Evolutionary conservation across 1,139 yeast genomes (phyloP).

Genomic region (Yamadazyma triangularis): DNA sequence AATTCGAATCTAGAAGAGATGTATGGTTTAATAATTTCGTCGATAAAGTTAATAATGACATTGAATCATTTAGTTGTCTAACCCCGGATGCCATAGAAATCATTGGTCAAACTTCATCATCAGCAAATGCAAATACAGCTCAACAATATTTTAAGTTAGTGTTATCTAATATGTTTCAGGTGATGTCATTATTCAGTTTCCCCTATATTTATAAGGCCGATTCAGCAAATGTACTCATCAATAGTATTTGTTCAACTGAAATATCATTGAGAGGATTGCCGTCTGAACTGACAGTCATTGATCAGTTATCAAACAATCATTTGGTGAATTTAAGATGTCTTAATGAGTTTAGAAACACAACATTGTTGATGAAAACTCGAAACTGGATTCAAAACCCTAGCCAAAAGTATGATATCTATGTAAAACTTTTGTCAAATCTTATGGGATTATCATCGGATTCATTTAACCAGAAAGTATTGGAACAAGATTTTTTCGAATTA

Average conservation of each 20-base stretch:
- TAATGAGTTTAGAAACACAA: constrained; percentile 38
- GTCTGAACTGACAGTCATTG: constrained; percentile 38
- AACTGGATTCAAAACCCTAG: constrained; percentile 24
- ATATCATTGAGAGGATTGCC: constrained; percentile 59
- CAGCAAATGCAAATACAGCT: constrained; percentile 9
- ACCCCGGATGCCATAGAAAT: constrained; percentile 25
- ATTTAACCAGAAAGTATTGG: constrained; percentile 27
- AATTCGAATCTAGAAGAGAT: constrained; percentile 13
- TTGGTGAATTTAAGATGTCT: constrained; percentile 56
- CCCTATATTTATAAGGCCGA: constrained; percentile 39
- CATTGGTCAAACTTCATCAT: constrained; percentile 14
- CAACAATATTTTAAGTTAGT: constrained; percentile 26
- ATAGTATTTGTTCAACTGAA: constrained; percentile 62
- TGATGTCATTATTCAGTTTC: constrained; percentile 33
- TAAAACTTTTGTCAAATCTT: constrained; percentile 33
- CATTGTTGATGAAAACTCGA: constrained; percentile 27
- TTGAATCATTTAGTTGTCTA: constrained; percentile 21
- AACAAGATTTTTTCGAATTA: constrained; percentile 50
- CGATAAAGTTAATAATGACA: constrained; percentile 16
- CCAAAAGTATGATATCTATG: constrained; percentile 25
- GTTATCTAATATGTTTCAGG: constrained; percentile 33
- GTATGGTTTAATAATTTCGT: constrained; percentile 27
- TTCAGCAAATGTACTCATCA: constrained; percentile 36
- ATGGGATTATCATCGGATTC: constrained; percentile 20
- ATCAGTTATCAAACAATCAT: constrained; percentile 57